Base-by-base conservation (phyloP, 176 grass and related monocot species). In the Puccinellia tenuiflora region DNA sequence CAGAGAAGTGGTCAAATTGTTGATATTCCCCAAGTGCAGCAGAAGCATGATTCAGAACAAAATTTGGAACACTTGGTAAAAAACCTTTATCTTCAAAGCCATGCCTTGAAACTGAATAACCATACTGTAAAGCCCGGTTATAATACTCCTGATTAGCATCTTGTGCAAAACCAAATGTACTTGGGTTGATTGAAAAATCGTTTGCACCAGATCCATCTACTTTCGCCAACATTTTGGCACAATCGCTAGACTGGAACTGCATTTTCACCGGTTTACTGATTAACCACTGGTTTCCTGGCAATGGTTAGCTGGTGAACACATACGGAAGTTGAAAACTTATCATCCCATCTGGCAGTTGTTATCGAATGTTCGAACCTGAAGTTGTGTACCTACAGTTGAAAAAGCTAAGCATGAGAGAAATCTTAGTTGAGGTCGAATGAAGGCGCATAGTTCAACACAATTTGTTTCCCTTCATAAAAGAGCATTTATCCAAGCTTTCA, bases 121-220 rank as follows among this genome's bases (percentile, higher is more conserved):
- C 8, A n/a, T 79, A 73, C 56, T 83, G 84, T n/a, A 74, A 86
- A 75, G 74, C 88, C 73, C 22, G 67, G 57, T 66, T 59, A 28
- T 55, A 86, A 47, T 83, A 79, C 74, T 83, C 84, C 67, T 86
- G 74, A 83, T 68, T 86, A 75, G 66, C 75, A 79, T 83, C 75
- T 79, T 86, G 79, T 51, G 67, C n/a, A 79, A 86, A 78, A 75
- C 17, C 51, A 79, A 79, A 83, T 79, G 79, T 34, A 37, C 48
- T 83, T 14, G 28, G 47, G 47, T 51, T 31, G 9, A 79, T 18
- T 83, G 67, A 67, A 1, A 50, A 75, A 79, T 75, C 57, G 24
- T 57, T 68, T 83, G 59, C 24, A 68, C n/a, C 4, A 6, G 56
- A 66, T 33, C 60, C 84, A 83, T 83, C 67, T 61, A 75, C 67